These are phyloP conservation scores for Phialemoniopsis sp. DNA, from an alignment of 2,329 filamentous ascomycete genomes.

Conservation along the genomic window DNA sequence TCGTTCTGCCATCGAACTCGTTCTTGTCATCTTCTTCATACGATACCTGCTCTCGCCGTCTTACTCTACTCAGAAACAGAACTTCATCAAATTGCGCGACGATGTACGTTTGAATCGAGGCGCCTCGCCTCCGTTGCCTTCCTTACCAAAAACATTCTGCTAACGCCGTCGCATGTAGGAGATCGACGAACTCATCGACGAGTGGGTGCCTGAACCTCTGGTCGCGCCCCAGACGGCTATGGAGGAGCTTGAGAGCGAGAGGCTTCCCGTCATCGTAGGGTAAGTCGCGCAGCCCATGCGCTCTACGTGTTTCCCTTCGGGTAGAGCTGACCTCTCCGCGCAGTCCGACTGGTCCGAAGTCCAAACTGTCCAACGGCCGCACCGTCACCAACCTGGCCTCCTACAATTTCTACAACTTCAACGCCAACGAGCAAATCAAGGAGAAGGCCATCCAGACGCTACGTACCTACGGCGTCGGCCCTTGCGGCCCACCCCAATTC, in stretches of 20 bases:
- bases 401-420: slow-evolving; percentile 98
- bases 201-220: slow-evolving; percentile 93
- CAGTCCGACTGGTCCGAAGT: slow-evolving; percentile 85
- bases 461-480: slow-evolving; percentile 92
- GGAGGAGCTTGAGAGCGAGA: slow-evolving; percentile 81
- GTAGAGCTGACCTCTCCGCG: not conserved
- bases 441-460: slow-evolving; percentile 93
- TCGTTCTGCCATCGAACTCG: slow-evolving; percentile 86
- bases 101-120: slow-evolving; percentile 40
- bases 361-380: slow-evolving; percentile 81
- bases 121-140: slow-evolving; percentile 5
- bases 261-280: slow-evolving; percentile 83
- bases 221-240: slow-evolving; percentile 69
- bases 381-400: slow-evolving; percentile 92
- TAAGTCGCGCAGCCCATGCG: slow-evolving; percentile 33
- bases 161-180: slow-evolving; percentile 47
- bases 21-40: slow-evolving; percentile 92
- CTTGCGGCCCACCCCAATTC: slow-evolving; percentile 94
- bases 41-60: slow-evolving; percentile 88
- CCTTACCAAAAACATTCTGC: slow-evolving; percentile 17
- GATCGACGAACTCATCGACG: slow-evolving; percentile 93
- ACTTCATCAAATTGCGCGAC: slow-evolving; percentile 83
- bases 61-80: slow-evolving; percentile 87
- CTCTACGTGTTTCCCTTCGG: not conserved
- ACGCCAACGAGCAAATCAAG: slow-evolving; percentile 85